phyloP scores from a whole-genome alignment of 352 stramenopile species.

The Globisporangium megalacanthum region DNA sequence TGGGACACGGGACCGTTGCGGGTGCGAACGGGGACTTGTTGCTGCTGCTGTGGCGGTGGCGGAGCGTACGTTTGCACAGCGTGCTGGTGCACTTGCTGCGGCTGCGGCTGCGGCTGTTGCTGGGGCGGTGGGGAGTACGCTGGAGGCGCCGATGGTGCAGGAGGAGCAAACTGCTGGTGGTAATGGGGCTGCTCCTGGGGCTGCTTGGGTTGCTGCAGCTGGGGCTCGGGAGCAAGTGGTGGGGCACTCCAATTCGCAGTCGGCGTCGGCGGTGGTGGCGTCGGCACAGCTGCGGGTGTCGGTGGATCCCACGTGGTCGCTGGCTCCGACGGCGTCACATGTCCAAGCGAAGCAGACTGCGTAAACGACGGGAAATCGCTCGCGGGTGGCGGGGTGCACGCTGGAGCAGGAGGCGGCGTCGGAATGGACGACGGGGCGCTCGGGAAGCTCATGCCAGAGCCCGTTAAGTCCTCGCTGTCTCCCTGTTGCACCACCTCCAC shows the following conservation, averaged over 20 bases:
- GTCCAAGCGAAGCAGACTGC: conserved; percentile 23
- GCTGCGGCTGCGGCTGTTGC: conserved; percentile 1
- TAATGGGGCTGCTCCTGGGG: not conserved
- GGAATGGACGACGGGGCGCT: conserved; percentile 7
- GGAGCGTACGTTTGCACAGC: conserved; percentile 2
- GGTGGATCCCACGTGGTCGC: conserved; percentile 9
- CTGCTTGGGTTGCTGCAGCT: not conserved
- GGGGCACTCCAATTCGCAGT: conserved; percentile 6
- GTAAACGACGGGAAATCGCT: conserved; percentile 50
- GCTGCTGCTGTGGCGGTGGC: not conserved
- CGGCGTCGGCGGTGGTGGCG: conserved; percentile 1
- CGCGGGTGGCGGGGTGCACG: conserved; percentile 8
- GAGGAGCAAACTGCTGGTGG: not conserved
- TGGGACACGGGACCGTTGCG: conserved; percentile 43
- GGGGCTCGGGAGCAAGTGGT: not conserved
- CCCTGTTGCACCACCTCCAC: not conserved
- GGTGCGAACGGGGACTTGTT: conserved; percentile 14
- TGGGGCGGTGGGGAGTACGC: not conserved
- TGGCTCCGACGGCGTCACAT: conserved; percentile 10
- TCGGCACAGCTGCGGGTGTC: not conserved
- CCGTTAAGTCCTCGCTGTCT: conserved; percentile 10
- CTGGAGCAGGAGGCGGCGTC: not conserved
- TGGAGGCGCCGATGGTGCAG: not conserved
- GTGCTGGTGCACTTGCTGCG: conserved; percentile 6
- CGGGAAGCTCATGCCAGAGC: conserved; percentile 8